Evolutionary conservation across 179 eudicot species (phyloP), one percentile per base, ranked within the genome.

Genomic region (Camellia oleifera): DNA sequence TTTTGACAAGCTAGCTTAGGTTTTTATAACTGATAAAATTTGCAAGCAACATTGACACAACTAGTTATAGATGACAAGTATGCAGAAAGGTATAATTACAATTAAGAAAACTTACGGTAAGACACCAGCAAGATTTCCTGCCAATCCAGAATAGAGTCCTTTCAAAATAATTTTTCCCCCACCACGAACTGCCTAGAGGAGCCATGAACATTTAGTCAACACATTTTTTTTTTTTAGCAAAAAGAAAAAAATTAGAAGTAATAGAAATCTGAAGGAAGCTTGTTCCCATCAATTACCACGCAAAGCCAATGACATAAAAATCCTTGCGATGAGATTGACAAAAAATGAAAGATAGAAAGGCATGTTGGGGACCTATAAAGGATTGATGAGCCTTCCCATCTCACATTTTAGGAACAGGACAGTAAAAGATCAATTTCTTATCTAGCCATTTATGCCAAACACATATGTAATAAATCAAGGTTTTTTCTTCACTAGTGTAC

Each of bases 61-160:
- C 23, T 14, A 79, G 52, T 61, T 5, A 61, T 11, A 60, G 23
- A 73, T 56, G 26, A 61, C 62, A 71, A 44, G 69, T 3, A 40
- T 58, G 18, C 18, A 9, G 48, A 26, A 80, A 64, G 56, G 12
- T 71, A 46, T 44, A 71, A 12, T 54, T 73, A 14, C 54, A 40
- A 13, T 23, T 14, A 74, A 40, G 26, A 71, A 66, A 79, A 85
- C 97, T 86, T 86, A 94, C 97, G 94, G 98, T 70, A 94, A 83
- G 77, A 90, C 97, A 77, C 98, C 97, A 75, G 81, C 91, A 78
- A 94, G 88, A 87, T 94, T 94, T 88, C 91, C 98, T 20, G 82
- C 87, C 83, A 94, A 82, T 80, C 97, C 98, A 54, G 92, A 89
- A 83, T 93, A 93, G 71, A 93, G 93, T 56, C 96, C 96, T 86